Base-by-base conservation (phyloP, 306 rosid genomes). In the Cajanus cajan region DNA sequence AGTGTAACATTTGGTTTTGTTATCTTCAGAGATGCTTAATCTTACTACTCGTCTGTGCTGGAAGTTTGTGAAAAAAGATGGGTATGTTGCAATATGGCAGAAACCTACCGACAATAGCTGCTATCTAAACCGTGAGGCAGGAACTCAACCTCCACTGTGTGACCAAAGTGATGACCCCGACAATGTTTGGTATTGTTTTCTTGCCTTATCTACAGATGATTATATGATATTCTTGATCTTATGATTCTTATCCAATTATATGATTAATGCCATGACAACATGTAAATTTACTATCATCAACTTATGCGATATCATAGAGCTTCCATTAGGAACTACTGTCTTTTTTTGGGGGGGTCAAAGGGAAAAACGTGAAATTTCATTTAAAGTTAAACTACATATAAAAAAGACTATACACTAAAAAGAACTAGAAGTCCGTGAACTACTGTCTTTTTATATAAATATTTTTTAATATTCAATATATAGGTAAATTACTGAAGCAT, bases 21-120 rank as follows among this genome's bases (percentile, higher is more conserved):
- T 71, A n/a, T 86, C 58, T 28, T 48, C 95, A 94, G 98, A 94
- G 89, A 94, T 94, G 98, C 87, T 92, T 67, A 90, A 88, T 83
- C 95, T 94, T 71, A 92, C 97, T 40, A 75, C 88, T 45, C 93
- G 92, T 40, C 95, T 94, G 33, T 94, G 97, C 90, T 94, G 98
- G 97, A 84, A 84, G 70, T 86, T 92, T 51, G 68, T 94, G 73
- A 89, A 92, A 80, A 94, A 88, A 78, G 94, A 92, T 81, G 97
- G 92, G 43, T 92, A 92, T 48, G 80, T 86, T 67, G 97, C 98
- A 68, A 78, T 94, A 80, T 94, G 97, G 97, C 86, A 77, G 87
- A 94, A 94, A 82, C 95, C 97, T 21, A 61, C 82, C 22, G 77
- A 90, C 82, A 89, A 92, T 79, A 88, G 74, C 84, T 94, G 97